Conservation (phyloP, 176 grass and related monocot species). For the Otatea glauca region DNA sequence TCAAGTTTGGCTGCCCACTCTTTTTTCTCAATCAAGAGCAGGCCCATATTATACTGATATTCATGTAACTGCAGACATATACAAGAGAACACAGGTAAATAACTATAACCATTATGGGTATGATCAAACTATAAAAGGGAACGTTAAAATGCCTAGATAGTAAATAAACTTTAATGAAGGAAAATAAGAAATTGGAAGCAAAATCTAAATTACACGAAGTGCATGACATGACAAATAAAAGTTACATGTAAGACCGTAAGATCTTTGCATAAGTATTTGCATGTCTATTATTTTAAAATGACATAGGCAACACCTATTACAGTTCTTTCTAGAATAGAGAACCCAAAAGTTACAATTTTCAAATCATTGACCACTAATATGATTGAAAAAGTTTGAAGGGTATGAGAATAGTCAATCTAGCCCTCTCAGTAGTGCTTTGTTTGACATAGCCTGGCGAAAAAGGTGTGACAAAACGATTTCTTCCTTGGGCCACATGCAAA, state of each 20-base stretch:
- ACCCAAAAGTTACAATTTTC: not conserved
- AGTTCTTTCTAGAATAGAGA: slow-evolving; percentile 3
- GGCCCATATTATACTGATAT: slow-evolving; percentile 95
- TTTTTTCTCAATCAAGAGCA: slow-evolving; percentile 96
- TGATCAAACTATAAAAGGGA: not conserved
- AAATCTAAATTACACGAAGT: not conserved
- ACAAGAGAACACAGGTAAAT: slow-evolving; percentile 32
- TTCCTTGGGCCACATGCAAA: not conserved
- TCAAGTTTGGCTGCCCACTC: slow-evolving; percentile 71
- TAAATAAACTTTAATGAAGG: not conserved
- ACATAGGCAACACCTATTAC: not conserved
- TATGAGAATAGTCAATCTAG: not conserved
- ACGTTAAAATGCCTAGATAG: not conserved
- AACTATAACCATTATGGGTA: slow-evolving; percentile 32
- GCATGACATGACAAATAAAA: not conserved
- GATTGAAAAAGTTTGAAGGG: not conserved
- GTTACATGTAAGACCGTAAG: not conserved
- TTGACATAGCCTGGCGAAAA: not conserved
- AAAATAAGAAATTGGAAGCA: not conserved
- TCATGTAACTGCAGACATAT: slow-evolving; percentile 70
- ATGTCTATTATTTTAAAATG: not conserved
- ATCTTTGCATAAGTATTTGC: not conserved
- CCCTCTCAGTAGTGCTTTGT: not conserved
- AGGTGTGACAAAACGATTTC: not conserved
- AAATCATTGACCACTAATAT: not conserved